These are phyloP conservation scores for Microdochium paspali DNA, from an alignment of 2,329 filamentous ascomycete species.

Conservation along the genomic window DNA sequence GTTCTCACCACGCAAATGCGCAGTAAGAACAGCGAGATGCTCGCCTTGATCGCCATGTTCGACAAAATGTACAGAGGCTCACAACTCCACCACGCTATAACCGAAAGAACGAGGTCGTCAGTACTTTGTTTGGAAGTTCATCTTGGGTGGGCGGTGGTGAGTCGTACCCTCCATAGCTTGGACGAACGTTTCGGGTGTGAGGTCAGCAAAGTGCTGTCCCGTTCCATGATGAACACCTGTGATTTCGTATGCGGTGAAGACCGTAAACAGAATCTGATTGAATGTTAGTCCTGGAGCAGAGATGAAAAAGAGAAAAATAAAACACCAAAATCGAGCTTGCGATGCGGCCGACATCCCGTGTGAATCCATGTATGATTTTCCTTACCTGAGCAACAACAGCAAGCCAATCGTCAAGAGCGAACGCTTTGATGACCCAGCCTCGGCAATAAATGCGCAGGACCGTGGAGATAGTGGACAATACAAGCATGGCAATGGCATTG, in stretches of 20 bases:
- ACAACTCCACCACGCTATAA: constrained; percentile 27
- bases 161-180: constrained; percentile 19
- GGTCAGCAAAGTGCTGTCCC: constrained; percentile 12
- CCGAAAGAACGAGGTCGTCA: too few species aligned
- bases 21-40: constrained; percentile 27
- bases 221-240: constrained; percentile 17
- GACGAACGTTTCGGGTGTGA: constrained; percentile 8
- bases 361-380: background rate
- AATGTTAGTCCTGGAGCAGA: background rate
- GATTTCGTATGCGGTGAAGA: constrained; percentile 16
- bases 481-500: constrained; percentile 16
- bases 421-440: constrained; percentile 19
- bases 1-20: constrained; percentile 19
- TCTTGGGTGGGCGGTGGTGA: too few species aligned
- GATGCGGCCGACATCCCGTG: too few species aligned
- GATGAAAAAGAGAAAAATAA: too few species aligned
- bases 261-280: constrained; percentile 10
- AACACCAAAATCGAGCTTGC: too few species aligned
- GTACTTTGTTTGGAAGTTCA: too few species aligned
- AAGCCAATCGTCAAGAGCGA: constrained; percentile 22
- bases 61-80: constrained; percentile 28
- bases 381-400: constrained; percentile 20
- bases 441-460: constrained; percentile 21
- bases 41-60: constrained; percentile 25
- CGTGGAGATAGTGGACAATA: constrained; percentile 21